These are phyloP conservation scores for Massariosphaeria phaeospora DNA, from an alignment of 495 filamentous ascomycete genomes.

Conservation along the genomic window DNA sequence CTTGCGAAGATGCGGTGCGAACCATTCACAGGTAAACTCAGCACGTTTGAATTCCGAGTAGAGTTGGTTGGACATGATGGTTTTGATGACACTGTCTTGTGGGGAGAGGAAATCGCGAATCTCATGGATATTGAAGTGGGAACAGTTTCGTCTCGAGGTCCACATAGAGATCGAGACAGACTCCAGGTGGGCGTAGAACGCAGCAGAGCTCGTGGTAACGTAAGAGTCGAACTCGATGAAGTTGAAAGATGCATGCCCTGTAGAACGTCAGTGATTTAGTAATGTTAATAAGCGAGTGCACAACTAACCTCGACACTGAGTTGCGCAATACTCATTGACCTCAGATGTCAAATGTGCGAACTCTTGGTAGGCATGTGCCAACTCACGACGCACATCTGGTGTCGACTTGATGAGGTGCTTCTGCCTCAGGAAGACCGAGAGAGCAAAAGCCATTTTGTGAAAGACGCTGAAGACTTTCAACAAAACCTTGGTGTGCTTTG, in stretches of 20 bases:
- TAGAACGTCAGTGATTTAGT: not conserved
- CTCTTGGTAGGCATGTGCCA: constrained; percentile 22
- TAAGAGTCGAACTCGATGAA: constrained; percentile 13
- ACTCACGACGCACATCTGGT: constrained; percentile 19
- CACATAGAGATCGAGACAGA: constrained; percentile 24
- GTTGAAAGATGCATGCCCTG: not conserved
- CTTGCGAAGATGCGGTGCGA: constrained; percentile 49
- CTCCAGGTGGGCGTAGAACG: constrained; percentile 22
- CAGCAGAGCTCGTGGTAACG: constrained; percentile 1
- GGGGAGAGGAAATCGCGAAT: constrained; percentile 35
- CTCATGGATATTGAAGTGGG: constrained; percentile 14
- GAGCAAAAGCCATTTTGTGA: constrained; percentile 26
- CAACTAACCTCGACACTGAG: constrained; percentile 9
- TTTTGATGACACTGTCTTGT: constrained; percentile 48
- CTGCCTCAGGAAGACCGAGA: constrained; percentile 24
- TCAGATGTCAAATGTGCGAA: constrained; percentile 18
- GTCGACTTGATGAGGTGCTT: constrained; percentile 11
- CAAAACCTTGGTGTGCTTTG: constrained; percentile 50
- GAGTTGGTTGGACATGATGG: constrained; percentile 50
- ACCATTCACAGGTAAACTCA: constrained; percentile 62
- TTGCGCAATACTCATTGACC: constrained; percentile 6
- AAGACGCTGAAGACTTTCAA: constrained; percentile 50
- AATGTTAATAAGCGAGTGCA: not conserved
- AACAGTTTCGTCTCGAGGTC: constrained; percentile 13
- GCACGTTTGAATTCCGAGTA: constrained; percentile 41